These are phyloP conservation scores for Penicillium decumbens DNA, from an alignment of 2,329 filamentous ascomycete species.

Conservation along the genomic window DNA sequence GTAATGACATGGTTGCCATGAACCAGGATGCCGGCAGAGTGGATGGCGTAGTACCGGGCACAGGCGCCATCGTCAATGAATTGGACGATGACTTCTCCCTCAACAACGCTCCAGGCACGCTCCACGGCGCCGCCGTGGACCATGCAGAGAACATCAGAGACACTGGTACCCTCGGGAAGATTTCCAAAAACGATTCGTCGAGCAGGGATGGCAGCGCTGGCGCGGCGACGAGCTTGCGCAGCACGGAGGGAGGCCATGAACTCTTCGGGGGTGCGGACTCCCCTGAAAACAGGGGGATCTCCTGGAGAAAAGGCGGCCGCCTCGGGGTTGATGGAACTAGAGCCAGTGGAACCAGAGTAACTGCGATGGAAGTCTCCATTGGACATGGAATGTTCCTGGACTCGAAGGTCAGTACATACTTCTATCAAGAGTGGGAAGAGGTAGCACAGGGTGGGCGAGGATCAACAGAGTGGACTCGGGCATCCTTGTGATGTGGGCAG, in stretches of 20 bases:
- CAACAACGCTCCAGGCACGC: slow-evolving; percentile 21
- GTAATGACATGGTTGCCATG: slow-evolving; percentile 30
- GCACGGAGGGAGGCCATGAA: not conserved
- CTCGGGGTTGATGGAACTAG: not conserved
- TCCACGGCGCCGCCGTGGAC: slow-evolving; percentile 40
- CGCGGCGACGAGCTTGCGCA: not conserved
- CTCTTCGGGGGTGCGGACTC: not conserved
- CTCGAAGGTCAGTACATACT: no score
- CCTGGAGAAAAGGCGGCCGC: not conserved
- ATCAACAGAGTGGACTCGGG: not conserved
- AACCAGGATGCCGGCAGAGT: slow-evolving; percentile 37
- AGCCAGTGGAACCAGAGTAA: no score
- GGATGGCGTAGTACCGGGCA: slow-evolving; percentile 33
- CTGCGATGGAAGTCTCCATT: no score
- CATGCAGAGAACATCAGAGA: slow-evolving; percentile 34
- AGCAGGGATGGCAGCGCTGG: slow-evolving; percentile 8
- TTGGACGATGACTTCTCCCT: slow-evolving; percentile 30
- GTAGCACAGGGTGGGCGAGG: no score
- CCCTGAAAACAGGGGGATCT: not conserved
- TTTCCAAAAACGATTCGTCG: slow-evolving; percentile 33
- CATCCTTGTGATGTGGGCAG: not conserved
- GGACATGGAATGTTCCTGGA: no score
- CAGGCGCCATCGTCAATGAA: slow-evolving; percentile 36
- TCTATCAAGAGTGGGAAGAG: no score
- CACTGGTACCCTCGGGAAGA: slow-evolving; percentile 33